Base-by-base conservation (phyloP, 176 grass and related monocot species). In the Alopecurus myosuroides region DNA sequence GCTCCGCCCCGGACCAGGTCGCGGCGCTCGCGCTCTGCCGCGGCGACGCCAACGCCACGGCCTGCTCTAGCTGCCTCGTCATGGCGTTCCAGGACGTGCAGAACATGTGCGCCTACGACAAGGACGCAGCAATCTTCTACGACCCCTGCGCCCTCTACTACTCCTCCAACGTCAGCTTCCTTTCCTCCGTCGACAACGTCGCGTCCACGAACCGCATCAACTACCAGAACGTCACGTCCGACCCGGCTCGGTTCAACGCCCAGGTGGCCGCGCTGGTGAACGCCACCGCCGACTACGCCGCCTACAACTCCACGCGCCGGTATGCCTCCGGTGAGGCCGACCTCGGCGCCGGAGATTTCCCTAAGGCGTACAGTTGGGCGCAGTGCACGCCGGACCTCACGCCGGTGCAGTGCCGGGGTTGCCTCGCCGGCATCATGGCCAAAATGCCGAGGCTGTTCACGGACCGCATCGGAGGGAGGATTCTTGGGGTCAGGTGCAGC, bases 301-400 rank as follows among this genome's bases (percentile, higher is more conserved):
- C 88, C 33, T 17, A 36, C 63, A 68, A 45, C 80, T 89, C 90
- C 6, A 28, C 79, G 11, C 86, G 74, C 3, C 14, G 60, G 22
- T 90, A 91, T 40, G 89, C 74, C 0, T 79, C 81, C 0, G 87
- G 89, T 3, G 52, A 84, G 60, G 83, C 88, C 12, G 79, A 52
- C 42, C 81, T 84, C 64, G 57, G 72, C 28, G 57, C 44, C 34
- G 20, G 23, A 7, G 50, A 53, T 6, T 70, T 46, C 22, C 83
- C 86, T 5, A 66, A 29, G 37, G 81, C 89, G 44, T 96, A 96
- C 49, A 76, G 53, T 40, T 46, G 86, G 55, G 69, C 65, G 28
- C 88, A 96, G 84, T 96, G 94, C 90, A 93, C 80, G 35, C 83
- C 88, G 31, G 88, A 93, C 86, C 17, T 82, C 73, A 39, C 82